Evolutionary conservation across 208 protist species (phyloP), one percentile per base, ranked within the genome.

Genomic region (Trypanosoma melophagium): DNA sequence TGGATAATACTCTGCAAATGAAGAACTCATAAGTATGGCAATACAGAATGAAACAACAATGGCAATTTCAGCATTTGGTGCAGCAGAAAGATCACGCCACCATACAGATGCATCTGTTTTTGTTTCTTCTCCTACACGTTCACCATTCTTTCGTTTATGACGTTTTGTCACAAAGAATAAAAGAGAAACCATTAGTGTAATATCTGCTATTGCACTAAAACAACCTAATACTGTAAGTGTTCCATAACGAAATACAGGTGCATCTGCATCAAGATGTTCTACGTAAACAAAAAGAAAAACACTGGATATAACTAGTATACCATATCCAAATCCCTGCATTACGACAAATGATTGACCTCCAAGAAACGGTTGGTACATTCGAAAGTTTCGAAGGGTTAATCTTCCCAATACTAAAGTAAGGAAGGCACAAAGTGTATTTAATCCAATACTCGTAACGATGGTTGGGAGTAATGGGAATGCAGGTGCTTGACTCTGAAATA

Each of bases 241-340:
- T 40, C 89, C 85, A 51, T 94, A 92, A 44, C 74, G 78, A 35
- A 53, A 65, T 16, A 58, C 50, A 28, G 47, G 31, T 9, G 59
- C 25, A 13, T 24, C 3, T 3, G 14, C 24, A 22, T 9, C 21
- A 25, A 74, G 31, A 16, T 60, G 25, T 35, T 69, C 53, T 19
- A 79, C 44, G 41, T 71, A 79, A 16, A 89, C 31, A 38, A 83
- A 75, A 56, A 81, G 79, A 17, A 80, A 59, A 8, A 80, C 52
- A 25, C 68, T 67, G 0, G 79, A 56, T 17, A 81, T 47, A 13
- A 71, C 66, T 1, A 79, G 60, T 5, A 77, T 54, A 24, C 25
- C 59, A 64, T 85, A 93, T 28, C 84, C 90, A 1, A 73, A 67
- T 16, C 71, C 77, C 65, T 96, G 90, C 74, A 90, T 76, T 3